Percentiles rank a stretch among this genome's conserved stretches.
Evolutionary conservation across 495 filamentous ascomycete species (phyloP).

Genomic region (Aspergillus wentii): DNA sequence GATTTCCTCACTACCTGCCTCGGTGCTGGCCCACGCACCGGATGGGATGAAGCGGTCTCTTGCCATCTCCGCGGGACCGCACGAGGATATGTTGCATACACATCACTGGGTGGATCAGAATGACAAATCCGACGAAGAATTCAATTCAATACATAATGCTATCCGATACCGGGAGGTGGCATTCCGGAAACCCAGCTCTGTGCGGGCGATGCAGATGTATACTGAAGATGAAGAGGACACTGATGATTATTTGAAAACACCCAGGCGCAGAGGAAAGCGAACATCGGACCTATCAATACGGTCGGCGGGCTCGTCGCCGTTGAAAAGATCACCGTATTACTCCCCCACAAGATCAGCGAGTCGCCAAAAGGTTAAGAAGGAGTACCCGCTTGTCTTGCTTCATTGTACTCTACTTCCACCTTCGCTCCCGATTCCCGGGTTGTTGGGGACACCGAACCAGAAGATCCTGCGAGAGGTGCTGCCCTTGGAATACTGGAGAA

Average conservation of each 20-base stretch:
- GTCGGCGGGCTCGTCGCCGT: conserved; percentile 28
- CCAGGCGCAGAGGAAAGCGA: conserved; percentile 25
- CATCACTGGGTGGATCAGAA: conserved; percentile 22
- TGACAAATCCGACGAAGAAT: conserved; percentile 12
- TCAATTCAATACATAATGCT: conserved; percentile 15
- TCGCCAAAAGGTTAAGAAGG: conserved; percentile 56
- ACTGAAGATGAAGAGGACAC: conserved; percentile 43
- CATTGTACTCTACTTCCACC: conserved; percentile 80
- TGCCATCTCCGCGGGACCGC: conserved; percentile 8
- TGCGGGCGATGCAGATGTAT: conserved; percentile 74
- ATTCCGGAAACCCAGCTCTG: conserved; percentile 69
- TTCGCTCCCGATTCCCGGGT: conserved; percentile 60
- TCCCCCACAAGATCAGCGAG: conserved; percentile 40
- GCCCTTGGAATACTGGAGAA: conserved; percentile 56
- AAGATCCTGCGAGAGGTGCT: conserved; percentile 52
- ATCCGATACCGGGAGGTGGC: conserved; percentile 38
- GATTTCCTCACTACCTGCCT: conserved; percentile 36
- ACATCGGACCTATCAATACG: conserved; percentile 25
- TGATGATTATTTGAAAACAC: conserved; percentile 32
- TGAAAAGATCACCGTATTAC: conserved; percentile 37
- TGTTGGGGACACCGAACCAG: conserved; percentile 35
- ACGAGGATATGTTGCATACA: conserved; percentile 15
- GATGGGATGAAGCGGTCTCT: conserved; percentile 13
- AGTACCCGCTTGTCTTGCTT: conserved; percentile 75
- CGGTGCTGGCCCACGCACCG: conserved; percentile 28